A percentile compares a stretch with the other conserved stretches of the same genome.
phyloP scores from a whole-genome alignment of 2,329 filamentous ascomycete genomes.

The Penicillium psychrosexuale region DNA sequence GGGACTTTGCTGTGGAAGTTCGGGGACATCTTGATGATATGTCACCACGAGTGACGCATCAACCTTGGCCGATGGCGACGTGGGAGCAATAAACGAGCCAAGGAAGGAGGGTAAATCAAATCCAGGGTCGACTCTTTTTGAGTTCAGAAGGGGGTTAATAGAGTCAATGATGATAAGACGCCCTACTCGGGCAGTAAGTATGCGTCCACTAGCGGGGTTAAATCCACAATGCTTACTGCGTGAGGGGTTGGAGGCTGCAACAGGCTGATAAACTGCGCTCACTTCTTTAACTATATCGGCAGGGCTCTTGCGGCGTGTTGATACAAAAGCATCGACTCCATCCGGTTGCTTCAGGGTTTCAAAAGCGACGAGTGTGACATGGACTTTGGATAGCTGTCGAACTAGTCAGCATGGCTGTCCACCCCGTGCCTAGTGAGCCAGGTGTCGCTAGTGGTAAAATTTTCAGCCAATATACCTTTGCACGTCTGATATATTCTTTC shows the following conservation, averaged over 20 bases:
- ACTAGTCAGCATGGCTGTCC: slow-evolving; percentile 9
- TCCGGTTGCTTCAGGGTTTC: slow-evolving; percentile 65
- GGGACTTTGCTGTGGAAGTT: slow-evolving; percentile 37
- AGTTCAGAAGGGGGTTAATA: slow-evolving; percentile 61
- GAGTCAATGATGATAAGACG: slow-evolving; percentile 76
- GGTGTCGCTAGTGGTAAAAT: not conserved
- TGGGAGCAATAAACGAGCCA: slow-evolving; percentile 63
- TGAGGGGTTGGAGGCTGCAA: slow-evolving; percentile 17
- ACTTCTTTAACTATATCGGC: slow-evolving; percentile 60
- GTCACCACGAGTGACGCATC: slow-evolving; percentile 69
- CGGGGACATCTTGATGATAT: slow-evolving; percentile 78
- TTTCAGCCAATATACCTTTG: slow-evolving; percentile 55
- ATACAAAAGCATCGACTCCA: slow-evolving; percentile 66
- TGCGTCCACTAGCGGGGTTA: not conserved
- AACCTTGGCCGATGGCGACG: slow-evolving; percentile 27
- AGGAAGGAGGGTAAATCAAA: slow-evolving; percentile 66
- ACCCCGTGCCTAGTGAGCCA: not conserved
- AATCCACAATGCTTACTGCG: slow-evolving; percentile 26
- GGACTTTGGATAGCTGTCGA: slow-evolving; percentile 54
- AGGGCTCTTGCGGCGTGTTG: slow-evolving; percentile 59
- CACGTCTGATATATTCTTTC: slow-evolving; percentile 70
- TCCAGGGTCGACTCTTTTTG: slow-evolving; percentile 43
- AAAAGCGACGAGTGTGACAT: slow-evolving; percentile 74
- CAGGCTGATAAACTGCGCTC: slow-evolving; percentile 35
- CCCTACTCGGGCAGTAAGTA: slow-evolving; percentile 46